Conservation (phyloP, 2,329 filamentous ascomycete genomes). For the Curvularia verruculosa region DNA sequence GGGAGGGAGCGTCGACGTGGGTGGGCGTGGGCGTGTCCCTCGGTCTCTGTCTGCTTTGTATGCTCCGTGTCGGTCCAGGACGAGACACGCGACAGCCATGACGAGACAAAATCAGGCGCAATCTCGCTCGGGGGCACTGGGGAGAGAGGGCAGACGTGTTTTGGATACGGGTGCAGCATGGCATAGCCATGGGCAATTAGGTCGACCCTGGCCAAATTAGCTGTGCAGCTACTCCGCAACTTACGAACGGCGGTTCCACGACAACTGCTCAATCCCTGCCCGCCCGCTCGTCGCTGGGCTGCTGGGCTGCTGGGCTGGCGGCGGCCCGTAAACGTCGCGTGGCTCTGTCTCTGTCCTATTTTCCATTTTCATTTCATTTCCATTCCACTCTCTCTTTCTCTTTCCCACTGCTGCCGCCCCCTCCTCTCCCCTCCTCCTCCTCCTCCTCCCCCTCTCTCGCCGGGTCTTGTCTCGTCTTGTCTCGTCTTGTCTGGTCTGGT, state of each 20-base stretch:
- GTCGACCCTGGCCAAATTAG: conserved; percentile 18
- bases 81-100: conserved; percentile 13
- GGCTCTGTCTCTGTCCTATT: not conserved
- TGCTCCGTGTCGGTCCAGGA: not conserved
- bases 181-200: conserved; percentile 11
- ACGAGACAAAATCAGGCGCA: not conserved
- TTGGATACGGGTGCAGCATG: conserved; percentile 6
- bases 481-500: not conserved
- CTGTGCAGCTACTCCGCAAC: conserved; percentile 15
- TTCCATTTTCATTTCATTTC: not conserved
- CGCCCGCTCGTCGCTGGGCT: not conserved
- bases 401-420: no score
- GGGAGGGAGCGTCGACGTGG: conserved; percentile 13
- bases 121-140: conserved; percentile 9
- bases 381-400: not conserved
- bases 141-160: not conserved
- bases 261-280: conserved; percentile 8
- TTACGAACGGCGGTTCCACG: conserved; percentile 14
- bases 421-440: not conserved
- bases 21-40: not conserved
- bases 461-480: no score
- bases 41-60: no score
- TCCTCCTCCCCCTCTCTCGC: not conserved
- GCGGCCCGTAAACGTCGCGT: not conserved
- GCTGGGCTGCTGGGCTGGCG: not conserved